phyloP scores from a whole-genome alignment of 352 stramenopile species.

The Phytophthora pinifolia region DNA sequence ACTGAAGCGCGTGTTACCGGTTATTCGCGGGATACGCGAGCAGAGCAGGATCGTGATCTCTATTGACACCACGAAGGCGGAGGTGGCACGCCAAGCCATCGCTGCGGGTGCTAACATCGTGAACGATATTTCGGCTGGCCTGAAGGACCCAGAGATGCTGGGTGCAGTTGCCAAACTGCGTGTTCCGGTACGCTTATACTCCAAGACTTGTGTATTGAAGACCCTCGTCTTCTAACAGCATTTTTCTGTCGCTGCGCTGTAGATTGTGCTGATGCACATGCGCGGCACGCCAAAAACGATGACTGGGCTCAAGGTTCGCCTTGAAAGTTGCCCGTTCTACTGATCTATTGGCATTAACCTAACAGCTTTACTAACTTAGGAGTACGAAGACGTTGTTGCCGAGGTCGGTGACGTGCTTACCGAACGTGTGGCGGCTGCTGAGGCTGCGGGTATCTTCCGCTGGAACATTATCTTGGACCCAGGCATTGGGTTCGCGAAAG shows the following conservation, averaged over 20 bases:
- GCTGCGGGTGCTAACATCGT: slow-evolving; percentile 94
- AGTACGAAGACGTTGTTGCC: slow-evolving; percentile 90
- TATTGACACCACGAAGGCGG: slow-evolving; percentile 96
- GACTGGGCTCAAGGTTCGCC: slow-evolving; percentile 71
- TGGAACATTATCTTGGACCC: slow-evolving; percentile 97
- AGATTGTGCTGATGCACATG: slow-evolving; percentile 98
- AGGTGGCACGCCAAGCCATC: slow-evolving; percentile 89
- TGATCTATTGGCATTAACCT: not conserved
- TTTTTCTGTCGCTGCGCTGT: slow-evolving; percentile 5
- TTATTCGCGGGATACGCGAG: slow-evolving; percentile 91
- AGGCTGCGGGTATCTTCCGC: slow-evolving; percentile 83
- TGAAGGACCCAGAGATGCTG: slow-evolving; percentile 93
- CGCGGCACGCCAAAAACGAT: slow-evolving; percentile 96
- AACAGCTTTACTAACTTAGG: slow-evolving; percentile 25
- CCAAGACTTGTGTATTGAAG: not conserved
- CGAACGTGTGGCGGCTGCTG: slow-evolving; percentile 69
- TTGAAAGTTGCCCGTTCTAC: not conserved
- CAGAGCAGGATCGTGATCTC: slow-evolving; percentile 89
- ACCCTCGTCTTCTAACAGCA: not conserved
- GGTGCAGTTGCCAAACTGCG: slow-evolving; percentile 74
- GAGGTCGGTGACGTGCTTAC: slow-evolving; percentile 87
- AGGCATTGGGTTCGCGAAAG: slow-evolving; percentile 98
- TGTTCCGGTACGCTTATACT: slow-evolving; percentile 63
- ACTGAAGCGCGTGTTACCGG: slow-evolving; percentile 89
- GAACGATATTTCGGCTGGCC: slow-evolving; percentile 97